Conservation (phyloP, 768 basidiomycete genomes). For the Daedaleopsis nitida region DNA sequence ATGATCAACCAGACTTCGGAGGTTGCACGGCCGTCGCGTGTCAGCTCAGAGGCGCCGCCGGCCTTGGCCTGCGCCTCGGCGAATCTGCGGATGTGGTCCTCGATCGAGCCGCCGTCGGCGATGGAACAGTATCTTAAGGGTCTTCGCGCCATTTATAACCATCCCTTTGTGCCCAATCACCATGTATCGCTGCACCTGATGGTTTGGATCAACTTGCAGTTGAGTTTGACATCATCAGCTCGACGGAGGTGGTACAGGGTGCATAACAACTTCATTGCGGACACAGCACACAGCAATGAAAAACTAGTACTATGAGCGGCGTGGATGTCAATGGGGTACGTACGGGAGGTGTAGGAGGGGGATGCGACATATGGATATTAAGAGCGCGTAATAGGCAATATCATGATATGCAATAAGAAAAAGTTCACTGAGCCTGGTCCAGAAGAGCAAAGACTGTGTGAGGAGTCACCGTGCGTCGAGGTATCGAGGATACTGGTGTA, state of each 20-base stretch:
- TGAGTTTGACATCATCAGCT: too few relatives aligned
- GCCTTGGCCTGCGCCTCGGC: constrained; percentile 59
- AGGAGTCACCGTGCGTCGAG: constrained; percentile 5
- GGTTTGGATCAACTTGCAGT: too few relatives aligned
- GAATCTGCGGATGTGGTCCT: constrained; percentile 53
- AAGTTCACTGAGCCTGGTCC: constrained; percentile 15
- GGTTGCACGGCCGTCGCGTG: constrained; percentile 27
- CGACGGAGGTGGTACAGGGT: neutral
- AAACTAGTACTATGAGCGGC: constrained; percentile 13
- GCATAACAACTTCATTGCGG: constrained; percentile 19
- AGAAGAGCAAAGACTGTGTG: constrained; percentile 18
- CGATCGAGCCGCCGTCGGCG: constrained; percentile 60
- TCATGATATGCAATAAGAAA: constrained; percentile 21
- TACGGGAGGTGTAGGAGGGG: constrained; percentile 2
- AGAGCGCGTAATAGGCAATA: constrained; percentile 14
- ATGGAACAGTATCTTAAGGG: too few relatives aligned
- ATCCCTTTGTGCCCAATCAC: too few relatives aligned
- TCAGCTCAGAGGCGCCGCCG: constrained; percentile 24
- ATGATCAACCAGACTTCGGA: too few relatives aligned
- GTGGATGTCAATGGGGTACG: constrained; percentile 11
- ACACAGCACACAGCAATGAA: constrained; percentile 13
- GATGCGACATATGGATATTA: constrained; percentile 13
- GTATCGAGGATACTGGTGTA: constrained; percentile 21
- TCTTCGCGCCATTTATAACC: too few relatives aligned
- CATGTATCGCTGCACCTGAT: too few relatives aligned